phyloP scores from a whole-genome alignment of 2,329 filamentous ascomycete species.

The Beauveria australis region DNA sequence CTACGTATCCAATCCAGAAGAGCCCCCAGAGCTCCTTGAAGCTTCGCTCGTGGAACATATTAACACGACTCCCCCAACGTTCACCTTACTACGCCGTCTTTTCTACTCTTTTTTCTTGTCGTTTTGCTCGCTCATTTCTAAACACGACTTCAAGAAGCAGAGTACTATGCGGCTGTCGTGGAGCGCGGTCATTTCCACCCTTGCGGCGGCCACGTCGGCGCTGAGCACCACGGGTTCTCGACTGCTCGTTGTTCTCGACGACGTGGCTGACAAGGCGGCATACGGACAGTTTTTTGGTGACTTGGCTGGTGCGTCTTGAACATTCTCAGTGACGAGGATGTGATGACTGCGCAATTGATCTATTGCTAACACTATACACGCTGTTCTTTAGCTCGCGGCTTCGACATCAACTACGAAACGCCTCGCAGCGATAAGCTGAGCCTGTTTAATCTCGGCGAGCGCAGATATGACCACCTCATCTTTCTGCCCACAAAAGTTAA shows the following conservation, averaged over 20 bases:
- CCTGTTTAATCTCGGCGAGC: conserved; percentile 79
- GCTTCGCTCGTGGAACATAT: conserved; percentile 6
- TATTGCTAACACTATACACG: conserved; percentile 11
- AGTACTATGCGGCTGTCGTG: conserved; percentile 62
- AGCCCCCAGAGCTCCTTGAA: conserved; percentile 10
- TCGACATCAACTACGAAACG: conserved; percentile 70
- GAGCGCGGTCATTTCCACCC: conserved; percentile 59
- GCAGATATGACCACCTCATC: conserved; percentile 83
- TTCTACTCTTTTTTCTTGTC: background rate
- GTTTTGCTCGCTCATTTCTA: background rate
- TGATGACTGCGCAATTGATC: background rate
- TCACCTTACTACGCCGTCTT: background rate
- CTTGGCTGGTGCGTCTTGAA: conserved; percentile 50
- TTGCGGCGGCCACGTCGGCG: conserved; percentile 61
- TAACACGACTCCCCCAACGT: conserved; percentile 1
- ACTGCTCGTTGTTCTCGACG: conserved; percentile 79
- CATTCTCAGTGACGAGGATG: background rate
- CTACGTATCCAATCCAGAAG: conserved; percentile 11
- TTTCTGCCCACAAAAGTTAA: conserved; percentile 86
- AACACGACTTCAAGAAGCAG: background rate
- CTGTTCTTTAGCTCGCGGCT: conserved; percentile 64
- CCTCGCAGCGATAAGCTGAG: conserved; percentile 70
- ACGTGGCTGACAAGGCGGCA: conserved; percentile 67
- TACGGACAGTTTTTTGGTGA: conserved; percentile 78
- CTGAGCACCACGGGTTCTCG: conserved; percentile 71